Evolutionary conservation across 225 moss, liverwort and hornwort species (phyloP).

Genomic region (Physcomitrellopsis africana): DNA sequence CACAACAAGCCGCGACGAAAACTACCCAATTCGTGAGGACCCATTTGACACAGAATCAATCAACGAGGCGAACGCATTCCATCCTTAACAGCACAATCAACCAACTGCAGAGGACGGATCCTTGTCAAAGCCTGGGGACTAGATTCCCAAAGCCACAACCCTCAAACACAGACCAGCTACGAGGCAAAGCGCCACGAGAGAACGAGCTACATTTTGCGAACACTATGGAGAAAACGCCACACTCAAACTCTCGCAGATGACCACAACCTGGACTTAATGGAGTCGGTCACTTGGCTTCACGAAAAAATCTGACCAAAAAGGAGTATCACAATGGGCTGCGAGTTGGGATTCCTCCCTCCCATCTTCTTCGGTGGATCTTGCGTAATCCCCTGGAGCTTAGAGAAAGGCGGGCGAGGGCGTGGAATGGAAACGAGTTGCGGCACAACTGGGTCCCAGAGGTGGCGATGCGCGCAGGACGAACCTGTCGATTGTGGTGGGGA

Average conservation of each 20-base stretch:
- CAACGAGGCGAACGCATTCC: slow-evolving; percentile 3
- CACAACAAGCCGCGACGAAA: background rate
- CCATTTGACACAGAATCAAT: background rate
- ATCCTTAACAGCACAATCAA: background rate
- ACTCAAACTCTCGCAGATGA: background rate
- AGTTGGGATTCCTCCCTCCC: no score
- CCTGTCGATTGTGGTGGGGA: no score
- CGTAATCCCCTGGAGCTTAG: no score
- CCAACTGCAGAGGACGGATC: background rate
- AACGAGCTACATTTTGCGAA: slow-evolving; percentile 12
- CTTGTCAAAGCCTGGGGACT: background rate
- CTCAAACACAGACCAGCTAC: background rate
- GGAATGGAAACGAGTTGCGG: no score
- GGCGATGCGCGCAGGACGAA: no score
- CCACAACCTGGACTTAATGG: background rate
- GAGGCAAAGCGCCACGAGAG: background rate
- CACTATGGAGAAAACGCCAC: background rate
- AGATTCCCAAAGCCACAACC: background rate
- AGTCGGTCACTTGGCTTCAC: no score
- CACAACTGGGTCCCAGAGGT: no score
- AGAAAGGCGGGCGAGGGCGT: no score
- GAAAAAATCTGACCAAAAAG: no score
- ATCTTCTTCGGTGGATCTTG: no score
- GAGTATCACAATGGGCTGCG: no score
- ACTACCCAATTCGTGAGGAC: slow-evolving; percentile 3